These are phyloP conservation scores for Colletotrichum truncatum DNA, from an alignment of 2,329 filamentous ascomycete genomes.

Conservation along the genomic window DNA sequence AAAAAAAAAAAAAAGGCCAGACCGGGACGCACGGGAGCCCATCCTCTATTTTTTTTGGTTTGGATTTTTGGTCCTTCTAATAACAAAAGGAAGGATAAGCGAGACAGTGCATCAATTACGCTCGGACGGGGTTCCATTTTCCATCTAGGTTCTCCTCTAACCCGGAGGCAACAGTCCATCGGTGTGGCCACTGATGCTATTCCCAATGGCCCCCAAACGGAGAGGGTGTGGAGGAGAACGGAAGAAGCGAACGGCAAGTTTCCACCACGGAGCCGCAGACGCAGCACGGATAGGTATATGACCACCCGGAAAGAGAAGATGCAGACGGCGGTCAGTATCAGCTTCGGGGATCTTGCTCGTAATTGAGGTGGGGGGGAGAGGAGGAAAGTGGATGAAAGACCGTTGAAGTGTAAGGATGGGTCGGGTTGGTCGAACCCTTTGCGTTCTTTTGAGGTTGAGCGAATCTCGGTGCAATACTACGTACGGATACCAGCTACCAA, in stretches of 20 bases:
- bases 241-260: not conserved
- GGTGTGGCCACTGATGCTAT: not conserved
- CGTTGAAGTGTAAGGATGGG: constrained; percentile 27
- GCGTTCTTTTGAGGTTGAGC: too few species aligned
- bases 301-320: not conserved
- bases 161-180: not conserved
- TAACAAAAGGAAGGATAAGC: not conserved
- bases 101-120: constrained; percentile 19
- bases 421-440: too few species aligned
- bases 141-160: not conserved
- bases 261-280: constrained; percentile 19
- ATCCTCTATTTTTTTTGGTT: not conserved
- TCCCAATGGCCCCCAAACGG: not conserved
- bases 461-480: too few species aligned
- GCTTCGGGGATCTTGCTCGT: not conserved
- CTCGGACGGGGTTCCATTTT: constrained; percentile 9
- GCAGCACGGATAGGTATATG: not conserved
- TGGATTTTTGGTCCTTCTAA: not conserved
- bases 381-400: not conserved
- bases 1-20: too few species aligned
- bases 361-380: too few species aligned
- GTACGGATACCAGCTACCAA: too few species aligned
- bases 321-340: not conserved
- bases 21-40: not conserved
- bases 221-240: not conserved